phyloP scores from a whole-genome alignment of 2,329 filamentous ascomycete genomes.

The Fusarium stilboides region DNA sequence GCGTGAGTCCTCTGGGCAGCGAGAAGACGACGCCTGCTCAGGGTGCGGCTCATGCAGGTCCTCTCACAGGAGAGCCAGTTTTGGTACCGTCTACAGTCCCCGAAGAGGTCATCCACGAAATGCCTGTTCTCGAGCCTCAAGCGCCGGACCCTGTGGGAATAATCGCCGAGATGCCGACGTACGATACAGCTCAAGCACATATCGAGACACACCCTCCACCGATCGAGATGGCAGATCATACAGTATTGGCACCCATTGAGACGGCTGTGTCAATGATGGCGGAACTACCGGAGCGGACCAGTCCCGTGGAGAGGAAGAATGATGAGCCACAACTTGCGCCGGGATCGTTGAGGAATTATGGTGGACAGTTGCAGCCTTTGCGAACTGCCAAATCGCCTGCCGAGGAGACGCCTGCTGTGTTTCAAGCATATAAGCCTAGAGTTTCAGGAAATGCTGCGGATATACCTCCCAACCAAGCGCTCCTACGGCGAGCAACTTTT shows the following conservation, averaged over 20 bases:
- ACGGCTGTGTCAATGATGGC: slow-evolving; percentile 50
- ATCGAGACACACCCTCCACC: slow-evolving; percentile 62
- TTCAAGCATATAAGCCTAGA: slow-evolving; percentile 41
- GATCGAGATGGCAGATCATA: slow-evolving; percentile 61
- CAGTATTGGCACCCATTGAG: slow-evolving; percentile 56
- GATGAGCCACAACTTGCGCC: slow-evolving; percentile 37
- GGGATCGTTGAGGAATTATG: slow-evolving; percentile 29
- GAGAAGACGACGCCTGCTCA: slow-evolving; percentile 52
- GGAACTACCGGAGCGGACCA: slow-evolving; percentile 58
- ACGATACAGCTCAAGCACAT: slow-evolving; percentile 57
- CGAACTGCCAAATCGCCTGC: slow-evolving; percentile 20
- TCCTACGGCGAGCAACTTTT: slow-evolving; percentile 41
- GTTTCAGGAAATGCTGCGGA: slow-evolving; percentile 6
- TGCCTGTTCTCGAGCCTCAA: slow-evolving; percentile 49
- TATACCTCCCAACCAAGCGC: slow-evolving; percentile 17
- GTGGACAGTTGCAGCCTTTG: slow-evolving; percentile 28
- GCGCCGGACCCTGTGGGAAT: slow-evolving; percentile 60
- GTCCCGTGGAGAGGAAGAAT: slow-evolving; percentile 50
- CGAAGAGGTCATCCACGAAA: slow-evolving; percentile 53
- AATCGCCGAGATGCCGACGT: slow-evolving; percentile 65
- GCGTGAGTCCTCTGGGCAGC: slow-evolving; percentile 52
- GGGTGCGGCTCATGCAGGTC: slow-evolving; percentile 26
- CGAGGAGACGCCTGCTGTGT: slow-evolving; percentile 7
- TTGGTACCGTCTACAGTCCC: slow-evolving; percentile 42
- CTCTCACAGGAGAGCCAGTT: slow-evolving; percentile 25